phyloP scores from a whole-genome alignment of 2,329 filamentous ascomycete species.

The Stachybotrys echinatus region DNA sequence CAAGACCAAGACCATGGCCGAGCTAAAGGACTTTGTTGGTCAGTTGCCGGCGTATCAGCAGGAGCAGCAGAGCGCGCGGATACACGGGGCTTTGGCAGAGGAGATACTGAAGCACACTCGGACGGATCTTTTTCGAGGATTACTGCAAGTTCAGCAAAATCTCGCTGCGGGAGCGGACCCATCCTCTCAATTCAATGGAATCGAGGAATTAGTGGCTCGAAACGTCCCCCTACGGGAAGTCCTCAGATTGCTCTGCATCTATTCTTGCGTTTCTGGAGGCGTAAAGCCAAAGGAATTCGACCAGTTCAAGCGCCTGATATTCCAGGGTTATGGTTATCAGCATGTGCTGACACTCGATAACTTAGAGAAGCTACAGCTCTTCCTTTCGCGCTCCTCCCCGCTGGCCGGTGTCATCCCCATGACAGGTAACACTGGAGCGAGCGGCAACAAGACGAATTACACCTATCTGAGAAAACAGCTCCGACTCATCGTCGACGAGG shows the following conservation, averaged over 20 bases:
- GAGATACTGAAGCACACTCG: conserved; percentile 92
- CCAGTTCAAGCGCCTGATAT: conserved; percentile 77
- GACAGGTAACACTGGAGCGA: conserved; percentile 45
- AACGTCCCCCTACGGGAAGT: conserved; percentile 77
- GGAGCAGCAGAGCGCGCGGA: conserved; percentile 86
- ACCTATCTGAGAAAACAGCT: conserved; percentile 80
- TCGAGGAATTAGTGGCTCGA: conserved; percentile 91
- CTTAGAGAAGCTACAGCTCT: conserved; percentile 83
- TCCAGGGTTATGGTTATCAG: conserved; percentile 93
- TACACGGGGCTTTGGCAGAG: conserved; percentile 87
- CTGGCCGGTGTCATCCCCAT: conserved; percentile 79
- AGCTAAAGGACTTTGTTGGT: conserved; percentile 91
- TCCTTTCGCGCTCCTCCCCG: conserved; percentile 71
- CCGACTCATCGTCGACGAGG: conserved; percentile 88
- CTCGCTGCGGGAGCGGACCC: conserved; percentile 87
- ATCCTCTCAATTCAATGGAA: conserved; percentile 79
- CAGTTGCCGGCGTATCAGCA: conserved; percentile 89
- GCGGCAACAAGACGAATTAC: conserved; percentile 82
- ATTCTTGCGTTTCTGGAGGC: conserved; percentile 85
- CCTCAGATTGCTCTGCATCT: conserved; percentile 80
- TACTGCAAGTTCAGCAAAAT: conserved; percentile 93
- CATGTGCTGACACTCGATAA: conserved; percentile 85
- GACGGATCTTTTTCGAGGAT: conserved; percentile 80
- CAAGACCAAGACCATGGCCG: conserved; percentile 78
- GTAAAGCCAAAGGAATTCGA: conserved; percentile 87